These are phyloP conservation scores for Lasiodiplodia sp. DNA, from an alignment of 2,329 filamentous ascomycete genomes.

Conservation along the genomic window DNA sequence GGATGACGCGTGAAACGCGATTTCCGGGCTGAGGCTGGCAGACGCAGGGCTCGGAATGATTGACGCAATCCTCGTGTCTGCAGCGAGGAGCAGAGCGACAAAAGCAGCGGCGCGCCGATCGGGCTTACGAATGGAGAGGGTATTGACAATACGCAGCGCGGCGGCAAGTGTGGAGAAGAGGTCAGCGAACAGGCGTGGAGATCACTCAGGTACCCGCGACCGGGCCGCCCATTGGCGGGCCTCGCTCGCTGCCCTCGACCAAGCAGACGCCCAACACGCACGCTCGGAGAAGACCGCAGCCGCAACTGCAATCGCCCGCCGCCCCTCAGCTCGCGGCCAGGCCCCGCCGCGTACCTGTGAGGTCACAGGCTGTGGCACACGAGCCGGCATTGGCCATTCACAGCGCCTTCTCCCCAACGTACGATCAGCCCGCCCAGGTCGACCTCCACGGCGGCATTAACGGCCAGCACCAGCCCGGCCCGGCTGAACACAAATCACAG, in stretches of 20 bases:
- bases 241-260: constrained; percentile 4
- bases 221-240: constrained; percentile 5
- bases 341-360: constrained; percentile 18
- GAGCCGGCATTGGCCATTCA: constrained; percentile 21
- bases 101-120: constrained; percentile 4
- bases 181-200: neutral
- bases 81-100: neutral
- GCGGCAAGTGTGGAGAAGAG: constrained; percentile 18
- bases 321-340: constrained; percentile 10
- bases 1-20: constrained; percentile 1
- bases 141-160: neutral
- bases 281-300: constrained; percentile 19
- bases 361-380: constrained; percentile 4
- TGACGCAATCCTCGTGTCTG: constrained; percentile 10
- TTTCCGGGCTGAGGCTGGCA: constrained; percentile 4
- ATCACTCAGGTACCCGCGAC: constrained; percentile 18
- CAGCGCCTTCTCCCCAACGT: neutral
- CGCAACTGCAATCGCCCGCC: constrained; percentile 1
- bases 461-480: neutral
- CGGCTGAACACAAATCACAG: constrained; percentile 11
- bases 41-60: neutral
- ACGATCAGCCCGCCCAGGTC: constrained; percentile 15
- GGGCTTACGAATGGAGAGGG: constrained; percentile 16
- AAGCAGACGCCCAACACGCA: constrained; percentile 14
- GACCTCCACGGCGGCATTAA: constrained; percentile 7